phyloP scores from a whole-genome alignment of 768 basidiomycete species.

The Brasilioporus rufonigricans region DNA sequence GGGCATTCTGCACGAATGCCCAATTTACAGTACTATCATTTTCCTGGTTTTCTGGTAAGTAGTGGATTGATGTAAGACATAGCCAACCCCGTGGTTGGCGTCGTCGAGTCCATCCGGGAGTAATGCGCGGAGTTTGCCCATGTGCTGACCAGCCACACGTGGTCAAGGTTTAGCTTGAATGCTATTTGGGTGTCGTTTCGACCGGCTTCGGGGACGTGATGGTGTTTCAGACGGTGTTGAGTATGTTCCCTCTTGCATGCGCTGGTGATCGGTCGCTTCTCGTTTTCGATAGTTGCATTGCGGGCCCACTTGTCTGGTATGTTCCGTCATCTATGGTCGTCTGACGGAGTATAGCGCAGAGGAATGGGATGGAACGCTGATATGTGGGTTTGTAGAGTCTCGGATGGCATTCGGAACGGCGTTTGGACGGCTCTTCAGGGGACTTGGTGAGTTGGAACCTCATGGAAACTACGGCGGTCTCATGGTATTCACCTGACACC shows the following conservation, averaged over 20 bases:
- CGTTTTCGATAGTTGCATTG: background rate
- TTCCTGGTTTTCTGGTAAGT: too few species aligned
- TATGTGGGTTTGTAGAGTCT: slow-evolving; percentile 6
- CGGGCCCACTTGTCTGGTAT: background rate
- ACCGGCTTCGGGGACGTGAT: slow-evolving; percentile 2
- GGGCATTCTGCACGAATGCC: too few species aligned
- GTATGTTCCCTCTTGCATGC: background rate
- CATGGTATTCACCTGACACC: too few species aligned
- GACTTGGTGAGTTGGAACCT: slow-evolving; percentile 14
- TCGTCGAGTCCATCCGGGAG: too few species aligned
- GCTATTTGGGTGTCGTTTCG: slow-evolving; percentile 14
- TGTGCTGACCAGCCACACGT: too few species aligned
- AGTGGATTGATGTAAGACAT: too few species aligned
- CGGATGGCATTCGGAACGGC: slow-evolving; percentile 25
- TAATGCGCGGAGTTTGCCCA: too few species aligned
- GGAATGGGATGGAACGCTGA: background rate
- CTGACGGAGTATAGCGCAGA: too few species aligned
- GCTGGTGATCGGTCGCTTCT: background rate
- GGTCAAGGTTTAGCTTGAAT: too few species aligned
- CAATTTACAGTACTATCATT: too few species aligned
- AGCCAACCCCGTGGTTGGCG: too few species aligned
- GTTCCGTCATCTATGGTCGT: background rate
- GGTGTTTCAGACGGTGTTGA: slow-evolving; percentile 5
- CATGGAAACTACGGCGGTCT: too few species aligned
- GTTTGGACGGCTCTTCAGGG: slow-evolving; percentile 23